Base-by-base conservation (phyloP, 768 basidiomycete species). In the Multifurca ochricompacta region DNA sequence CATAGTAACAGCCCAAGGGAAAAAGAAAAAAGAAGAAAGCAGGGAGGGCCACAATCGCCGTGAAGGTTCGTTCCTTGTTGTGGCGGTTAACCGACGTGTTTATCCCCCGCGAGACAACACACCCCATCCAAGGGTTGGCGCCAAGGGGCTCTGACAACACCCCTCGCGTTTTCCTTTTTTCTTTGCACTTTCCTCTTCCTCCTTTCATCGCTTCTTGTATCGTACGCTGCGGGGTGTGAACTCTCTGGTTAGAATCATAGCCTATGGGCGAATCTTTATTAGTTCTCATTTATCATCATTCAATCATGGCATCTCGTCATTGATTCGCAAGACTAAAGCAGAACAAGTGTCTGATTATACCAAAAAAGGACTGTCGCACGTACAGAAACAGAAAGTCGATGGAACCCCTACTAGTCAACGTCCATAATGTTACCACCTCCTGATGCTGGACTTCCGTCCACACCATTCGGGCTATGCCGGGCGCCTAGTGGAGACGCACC, bases 141-240 rank as follows among this genome's bases (percentile, higher is more conserved):
- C 54, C 41, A 31, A 49, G 54, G 54, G 18, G 14, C 21, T 10
- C 1, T 0, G 23, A 23, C 13, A 8, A 13, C n/a, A n/a, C n/a
- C n/a, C n/a, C n/a, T n/a, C n/a, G n/a, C n/a, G n/a, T 6, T 11
- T 23, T 18, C 19, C 21, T 25, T 42, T 42, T 32, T 46, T 52
- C 55, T 51, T 56, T 56, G 50, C 44, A 41, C 44, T 10, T 56
- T 56, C 55, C 55, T 56, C 44, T 46, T 56, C 41, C 18, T 31
- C 35, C 44, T 19, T 8, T 6, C 19, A n/a, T 35, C 28, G 27
- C 32, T 51, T 40, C 8, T 37, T 19, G 36, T 37, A 10, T n/a
- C n/a, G 40, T n/a, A 14, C 34, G 14, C 14, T 19, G 44, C 30
- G 11, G 36, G 21, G 16, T 42, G 27, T 23, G 32, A 51, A 43